Percentiles rank a stretch among this genome's conserved stretches.
These are phyloP conservation scores for Beta macrorhiza DNA, from an alignment of 179 eudicot genomes.

Conservation along the genomic window DNA sequence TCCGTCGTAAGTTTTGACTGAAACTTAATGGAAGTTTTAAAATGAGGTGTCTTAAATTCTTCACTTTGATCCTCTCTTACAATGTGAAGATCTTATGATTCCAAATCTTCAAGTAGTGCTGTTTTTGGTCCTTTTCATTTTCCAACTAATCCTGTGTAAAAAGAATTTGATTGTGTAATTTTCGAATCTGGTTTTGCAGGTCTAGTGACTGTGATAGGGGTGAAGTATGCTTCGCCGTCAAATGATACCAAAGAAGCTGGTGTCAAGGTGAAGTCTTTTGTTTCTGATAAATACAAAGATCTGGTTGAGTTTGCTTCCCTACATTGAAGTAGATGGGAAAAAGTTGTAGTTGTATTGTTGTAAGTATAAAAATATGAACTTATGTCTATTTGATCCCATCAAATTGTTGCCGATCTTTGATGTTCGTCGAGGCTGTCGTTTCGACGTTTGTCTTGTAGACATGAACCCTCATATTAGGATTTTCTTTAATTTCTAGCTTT, in stretches of 20 bases:
- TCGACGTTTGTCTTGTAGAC: no score
- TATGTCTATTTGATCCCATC: background rate
- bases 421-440: background rate
- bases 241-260: slow-evolving; percentile 27
- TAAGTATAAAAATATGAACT: background rate
- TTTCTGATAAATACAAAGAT: slow-evolving; percentile 50
- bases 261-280: slow-evolving; percentile 61
- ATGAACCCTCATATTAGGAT: no score
- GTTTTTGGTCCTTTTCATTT: background rate
- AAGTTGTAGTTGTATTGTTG: slow-evolving; percentile 1
- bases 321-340: slow-evolving; percentile 31
- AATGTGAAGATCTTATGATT: background rate
- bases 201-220: slow-evolving; percentile 60
- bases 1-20: background rate
- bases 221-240: slow-evolving; percentile 60
- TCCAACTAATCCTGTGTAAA: background rate
- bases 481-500: no score
- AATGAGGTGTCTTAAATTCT: background rate
- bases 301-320: slow-evolving; percentile 48
- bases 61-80: background rate
- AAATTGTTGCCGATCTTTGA: background rate
- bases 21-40: background rate
- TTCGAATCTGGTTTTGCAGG: slow-evolving; percentile 40
- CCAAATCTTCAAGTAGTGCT: background rate
- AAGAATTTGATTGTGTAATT: background rate